Conservation (phyloP, 768 basidiomycete genomes). For the Collybia sordida region DNA sequence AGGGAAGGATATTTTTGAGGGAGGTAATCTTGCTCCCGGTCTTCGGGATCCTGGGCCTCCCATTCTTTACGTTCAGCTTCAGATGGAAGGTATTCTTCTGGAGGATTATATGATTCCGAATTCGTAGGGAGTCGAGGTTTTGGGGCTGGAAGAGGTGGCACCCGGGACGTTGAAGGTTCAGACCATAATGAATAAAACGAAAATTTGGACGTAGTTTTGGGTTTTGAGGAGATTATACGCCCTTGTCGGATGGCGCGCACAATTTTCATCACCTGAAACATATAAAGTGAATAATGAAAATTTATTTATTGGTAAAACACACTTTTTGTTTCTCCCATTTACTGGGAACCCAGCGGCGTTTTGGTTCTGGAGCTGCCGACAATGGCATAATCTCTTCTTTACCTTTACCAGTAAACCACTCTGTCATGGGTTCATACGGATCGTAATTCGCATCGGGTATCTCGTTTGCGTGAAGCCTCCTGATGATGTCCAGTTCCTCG, state of each 20-base stretch:
- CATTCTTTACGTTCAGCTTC: constrained; percentile 80
- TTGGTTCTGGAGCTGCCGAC: constrained; percentile 89
- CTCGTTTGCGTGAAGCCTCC: constrained; percentile 85
- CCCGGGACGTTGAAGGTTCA: constrained; percentile 66
- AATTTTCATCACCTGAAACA: constrained; percentile 92
- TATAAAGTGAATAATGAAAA: constrained; percentile 4
- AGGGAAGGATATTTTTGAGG: constrained; percentile 84
- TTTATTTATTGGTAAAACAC: constrained; percentile 6
- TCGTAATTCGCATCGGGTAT: constrained; percentile 89
- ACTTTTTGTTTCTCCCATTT: constrained; percentile 99
- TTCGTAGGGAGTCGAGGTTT: constrained; percentile 88
- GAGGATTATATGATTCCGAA: constrained; percentile 98
- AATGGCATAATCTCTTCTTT: constrained; percentile 95
- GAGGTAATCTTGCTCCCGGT: constrained; percentile 86
- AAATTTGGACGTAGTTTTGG: constrained; percentile 66
- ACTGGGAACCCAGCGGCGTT: constrained; percentile 93
- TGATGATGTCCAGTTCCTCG: constrained; percentile 94
- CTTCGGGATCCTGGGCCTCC: constrained; percentile 82
- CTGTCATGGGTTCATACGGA: constrained; percentile 90
- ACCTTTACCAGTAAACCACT: constrained; percentile 97
- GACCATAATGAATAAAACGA: constrained; percentile 91
- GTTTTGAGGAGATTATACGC: constrained; percentile 87
- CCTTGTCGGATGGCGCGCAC: constrained; percentile 97
- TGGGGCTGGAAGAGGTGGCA: constrained; percentile 91
- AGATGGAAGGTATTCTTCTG: constrained; percentile 91